These are phyloP conservation scores for Claviceps africana DNA, from an alignment of 2,329 filamentous ascomycete genomes.

Conservation along the genomic window DNA sequence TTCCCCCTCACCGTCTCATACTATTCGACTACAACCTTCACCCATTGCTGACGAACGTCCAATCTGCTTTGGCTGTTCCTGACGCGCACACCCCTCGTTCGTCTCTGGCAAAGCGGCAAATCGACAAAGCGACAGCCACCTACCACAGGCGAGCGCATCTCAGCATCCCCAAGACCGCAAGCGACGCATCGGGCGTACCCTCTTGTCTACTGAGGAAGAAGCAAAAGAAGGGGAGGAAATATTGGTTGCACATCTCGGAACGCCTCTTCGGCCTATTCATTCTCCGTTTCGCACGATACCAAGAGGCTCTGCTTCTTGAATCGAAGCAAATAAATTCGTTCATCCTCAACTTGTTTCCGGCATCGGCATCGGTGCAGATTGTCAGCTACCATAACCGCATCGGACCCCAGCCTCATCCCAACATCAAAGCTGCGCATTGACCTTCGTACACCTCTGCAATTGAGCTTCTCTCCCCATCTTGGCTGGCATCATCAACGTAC, in stretches of 20 bases:
- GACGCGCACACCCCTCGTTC: neutral
- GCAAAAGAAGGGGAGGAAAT: neutral
- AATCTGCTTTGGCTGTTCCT: neutral
- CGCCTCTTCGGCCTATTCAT: neutral
- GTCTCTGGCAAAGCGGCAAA: neutral
- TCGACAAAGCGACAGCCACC: neutral
- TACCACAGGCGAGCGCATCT: neutral
- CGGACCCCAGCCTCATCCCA: neutral
- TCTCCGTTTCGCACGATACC: neutral
- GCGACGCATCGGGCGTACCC: neutral
- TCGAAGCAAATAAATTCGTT: neutral
- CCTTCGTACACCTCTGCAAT: neutral
- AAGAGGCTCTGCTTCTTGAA: neutral
- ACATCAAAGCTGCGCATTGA: neutral
- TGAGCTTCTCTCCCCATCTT: neutral
- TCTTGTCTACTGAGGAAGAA: neutral
- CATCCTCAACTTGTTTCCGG: neutral
- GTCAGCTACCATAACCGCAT: neutral
- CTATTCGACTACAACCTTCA: neutral
- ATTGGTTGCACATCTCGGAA: neutral
- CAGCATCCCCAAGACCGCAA: neutral
- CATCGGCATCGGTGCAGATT: neutral
- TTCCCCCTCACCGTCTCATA: neutral
- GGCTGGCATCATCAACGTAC: neutral
- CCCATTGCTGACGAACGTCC: neutral